phyloP scores from a whole-genome alignment of 23 red algal genomes.

The Gracilariopsis chorda region DNA sequence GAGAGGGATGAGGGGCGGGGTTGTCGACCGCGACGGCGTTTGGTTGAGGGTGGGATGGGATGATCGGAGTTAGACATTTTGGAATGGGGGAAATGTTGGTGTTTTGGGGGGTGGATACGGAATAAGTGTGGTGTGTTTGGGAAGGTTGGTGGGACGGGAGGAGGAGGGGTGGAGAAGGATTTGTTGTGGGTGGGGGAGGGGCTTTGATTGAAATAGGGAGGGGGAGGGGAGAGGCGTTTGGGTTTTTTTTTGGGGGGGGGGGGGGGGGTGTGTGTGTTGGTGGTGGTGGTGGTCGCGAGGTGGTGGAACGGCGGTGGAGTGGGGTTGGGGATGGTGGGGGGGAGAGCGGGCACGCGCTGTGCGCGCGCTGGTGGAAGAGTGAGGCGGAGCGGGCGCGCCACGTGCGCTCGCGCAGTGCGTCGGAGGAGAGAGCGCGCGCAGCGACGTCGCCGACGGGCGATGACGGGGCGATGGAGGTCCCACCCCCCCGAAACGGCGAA shows the following conservation, averaged over 20 bases:
- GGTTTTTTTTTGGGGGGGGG: not conserved
- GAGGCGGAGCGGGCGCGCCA: not conserved
- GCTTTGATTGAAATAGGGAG: not conserved
- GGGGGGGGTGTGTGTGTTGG: not conserved
- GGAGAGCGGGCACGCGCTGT: not conserved
- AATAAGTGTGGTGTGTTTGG: not conserved
- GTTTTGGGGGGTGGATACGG: not conserved
- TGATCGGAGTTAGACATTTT: not conserved
- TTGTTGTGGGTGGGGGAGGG: not conserved
- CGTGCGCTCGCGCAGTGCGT: not conserved
- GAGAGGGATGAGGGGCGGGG: constrained; percentile 34
- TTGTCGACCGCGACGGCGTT: constrained; percentile 38
- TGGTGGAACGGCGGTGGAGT: no score
- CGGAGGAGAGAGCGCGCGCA: not conserved
- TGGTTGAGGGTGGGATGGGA: not conserved
- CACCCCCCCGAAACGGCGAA: not conserved
- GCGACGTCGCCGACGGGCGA: not conserved
- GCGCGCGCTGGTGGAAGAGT: not conserved
- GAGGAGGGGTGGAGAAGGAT: not conserved
- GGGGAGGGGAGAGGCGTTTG: not conserved
- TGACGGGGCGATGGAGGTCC: not conserved
- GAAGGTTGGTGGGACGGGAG: not conserved
- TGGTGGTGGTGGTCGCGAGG: not conserved
- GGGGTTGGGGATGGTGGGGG: not conserved
- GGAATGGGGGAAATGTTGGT: not conserved